These are phyloP conservation scores for Bipolaris zeicola DNA, from an alignment of 2,329 filamentous ascomycete species.

Conservation along the genomic window DNA sequence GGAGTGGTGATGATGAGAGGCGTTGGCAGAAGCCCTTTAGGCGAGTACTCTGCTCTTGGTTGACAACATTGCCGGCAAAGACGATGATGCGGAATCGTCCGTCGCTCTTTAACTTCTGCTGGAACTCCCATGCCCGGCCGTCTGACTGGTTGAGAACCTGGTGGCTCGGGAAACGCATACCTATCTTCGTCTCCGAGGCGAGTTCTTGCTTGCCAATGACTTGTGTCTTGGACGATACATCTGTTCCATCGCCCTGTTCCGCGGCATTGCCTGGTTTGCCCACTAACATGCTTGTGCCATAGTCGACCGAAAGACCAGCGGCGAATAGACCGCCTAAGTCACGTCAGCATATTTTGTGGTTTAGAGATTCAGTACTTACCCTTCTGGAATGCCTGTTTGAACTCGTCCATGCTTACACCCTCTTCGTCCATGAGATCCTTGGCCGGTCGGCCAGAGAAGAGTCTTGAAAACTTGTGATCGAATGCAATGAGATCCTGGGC, in stretches of 20 bases:
- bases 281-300: conserved; percentile 61
- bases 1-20: conserved; percentile 50
- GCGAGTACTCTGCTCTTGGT: conserved; percentile 51
- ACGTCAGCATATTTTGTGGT: neutral
- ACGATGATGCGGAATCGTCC: conserved; percentile 65
- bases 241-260: conserved; percentile 56
- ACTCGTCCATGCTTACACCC: conserved; percentile 66
- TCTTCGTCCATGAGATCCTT: conserved; percentile 65
- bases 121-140: conserved; percentile 64
- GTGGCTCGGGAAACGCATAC: conserved; percentile 64
- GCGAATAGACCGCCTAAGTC: conserved; percentile 61
- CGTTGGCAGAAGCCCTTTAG: conserved; percentile 56
- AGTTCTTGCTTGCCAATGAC: conserved; percentile 50
- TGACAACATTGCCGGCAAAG: conserved; percentile 65
- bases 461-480: conserved; percentile 55
- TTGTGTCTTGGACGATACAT: conserved; percentile 40
- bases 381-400: conserved; percentile 65
- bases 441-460: conserved; percentile 57
- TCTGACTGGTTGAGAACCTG: conserved; percentile 65
- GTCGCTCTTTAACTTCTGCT: conserved; percentile 61
- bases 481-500: conserved; percentile 69
- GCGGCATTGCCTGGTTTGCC: conserved; percentile 55
- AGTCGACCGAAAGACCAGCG: conserved; percentile 63
- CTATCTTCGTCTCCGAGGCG: conserved; percentile 55
- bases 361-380: neutral